These are phyloP conservation scores for Diphasiastrum complanatum DNA, from an alignment of 83 land plant species.

Conservation along the genomic window DNA sequence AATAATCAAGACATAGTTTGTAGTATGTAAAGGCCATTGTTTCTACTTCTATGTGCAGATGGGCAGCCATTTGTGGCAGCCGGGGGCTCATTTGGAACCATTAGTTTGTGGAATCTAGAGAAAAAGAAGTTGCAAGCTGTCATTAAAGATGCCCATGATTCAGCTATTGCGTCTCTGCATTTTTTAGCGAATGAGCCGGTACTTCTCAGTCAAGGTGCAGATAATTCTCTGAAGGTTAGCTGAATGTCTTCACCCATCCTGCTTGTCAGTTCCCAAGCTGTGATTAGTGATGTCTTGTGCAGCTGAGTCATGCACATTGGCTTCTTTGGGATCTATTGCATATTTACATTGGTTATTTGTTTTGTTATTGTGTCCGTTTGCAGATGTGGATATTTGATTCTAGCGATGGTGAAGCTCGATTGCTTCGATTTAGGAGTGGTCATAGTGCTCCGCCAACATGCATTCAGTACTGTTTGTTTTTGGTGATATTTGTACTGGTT, in stretches of 20 bases:
- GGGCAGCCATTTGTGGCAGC: slow-evolving; percentile 94
- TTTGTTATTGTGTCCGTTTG: neutral
- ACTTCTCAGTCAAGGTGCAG: slow-evolving; percentile 76
- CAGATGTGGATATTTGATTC: slow-evolving; percentile 99
- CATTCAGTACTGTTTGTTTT: slow-evolving; percentile 60
- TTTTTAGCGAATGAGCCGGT: slow-evolving; percentile 97
- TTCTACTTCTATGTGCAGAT: slow-evolving; percentile 38
- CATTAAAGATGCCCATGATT: slow-evolving; percentile 84
- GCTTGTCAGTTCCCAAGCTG: too few relatives aligned
- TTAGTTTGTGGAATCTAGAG: slow-evolving; percentile 96
- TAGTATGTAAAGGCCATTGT: too few relatives aligned
- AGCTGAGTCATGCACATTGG: too few relatives aligned
- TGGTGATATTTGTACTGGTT: too few relatives aligned
- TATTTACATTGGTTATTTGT: neutral
- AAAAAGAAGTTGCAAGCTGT: slow-evolving; percentile 81
- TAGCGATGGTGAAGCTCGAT: slow-evolving; percentile 84
- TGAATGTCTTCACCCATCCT: neutral
- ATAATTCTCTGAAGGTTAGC: slow-evolving; percentile 86
- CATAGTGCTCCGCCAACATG: slow-evolving; percentile 98
- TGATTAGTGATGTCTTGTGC: too few relatives aligned
- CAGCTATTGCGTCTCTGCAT: slow-evolving; percentile 64
- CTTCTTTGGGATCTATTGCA: too few relatives aligned
- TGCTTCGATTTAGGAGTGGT: slow-evolving; percentile 88
- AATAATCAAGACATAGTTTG: too few relatives aligned
- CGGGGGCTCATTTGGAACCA: slow-evolving; percentile 90